Base-by-base conservation (phyloP, 2,329 filamentous ascomycete species). In the Phyllosticta citrichinensis region DNA sequence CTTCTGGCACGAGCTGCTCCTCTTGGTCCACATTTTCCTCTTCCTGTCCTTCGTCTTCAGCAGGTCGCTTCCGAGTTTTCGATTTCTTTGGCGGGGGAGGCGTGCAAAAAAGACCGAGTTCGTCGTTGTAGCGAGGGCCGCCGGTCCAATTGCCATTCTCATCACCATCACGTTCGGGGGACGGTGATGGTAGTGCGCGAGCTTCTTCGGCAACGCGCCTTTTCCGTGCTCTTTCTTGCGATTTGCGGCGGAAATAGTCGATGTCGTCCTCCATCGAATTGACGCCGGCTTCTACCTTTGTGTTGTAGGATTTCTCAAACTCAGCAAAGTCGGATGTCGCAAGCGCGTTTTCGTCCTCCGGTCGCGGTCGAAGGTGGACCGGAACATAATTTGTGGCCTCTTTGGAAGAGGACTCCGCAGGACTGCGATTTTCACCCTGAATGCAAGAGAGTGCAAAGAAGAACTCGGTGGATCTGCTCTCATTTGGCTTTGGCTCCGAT, bases 171-270 rank as follows among this genome's bases (percentile, higher is more conserved):
- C n/a, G 40, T n/a, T 47, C 17, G 2, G 40, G 40, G 4, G 17
- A 17, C 2, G 40, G 40, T 8, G 19, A 17, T 8, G 52, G 52
- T 1, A 19, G n/a, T n/a, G 12, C 51, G 1, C n/a, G n/a, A 5
- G 47, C 54, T 8, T 61, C 56, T 67, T 68, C 8, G 64, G 56
- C 57, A 33, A 22, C n/a, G 5, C 57, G 17, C 5, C 22, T 62
- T 0, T 12, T 10, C 19, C 60, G 58, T 2, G n/a, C 52, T 4
- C 30, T 11, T 22, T 63, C 59, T 5, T 22, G n/a, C 1, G 22
- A 22, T 2, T 10, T 66, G 57, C 8, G 56, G 62, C 2, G 14
- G 8, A 3, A 65, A 66, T n/a, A 57, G 19, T 50, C 52, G 61
- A 55, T 69, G 56, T 24, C 58, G 61, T 47, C 55, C 9, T 62